Base-by-base conservation (phyloP, 805 yeast genomes). In the Candida coleopterorum region DNA sequence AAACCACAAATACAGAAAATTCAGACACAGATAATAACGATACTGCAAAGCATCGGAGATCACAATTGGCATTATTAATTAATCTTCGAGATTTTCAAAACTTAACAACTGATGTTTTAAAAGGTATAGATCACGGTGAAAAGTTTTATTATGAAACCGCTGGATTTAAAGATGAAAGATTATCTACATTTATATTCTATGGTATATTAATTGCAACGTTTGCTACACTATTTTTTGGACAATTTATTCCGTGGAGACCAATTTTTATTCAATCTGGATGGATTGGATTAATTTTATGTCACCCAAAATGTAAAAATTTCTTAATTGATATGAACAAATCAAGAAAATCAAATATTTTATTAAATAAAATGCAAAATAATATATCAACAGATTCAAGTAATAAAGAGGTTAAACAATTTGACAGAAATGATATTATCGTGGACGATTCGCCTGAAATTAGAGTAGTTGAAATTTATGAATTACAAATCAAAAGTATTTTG, bases 71-170 rank as follows among this genome's bases (percentile, higher is more conserved):
- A n/a, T 50, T 75, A 22, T 45, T 75, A 41, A 68, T 79, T 40
- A 85, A 81, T 46, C 69, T 85, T 79, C 69, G 85, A 39, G 90
- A 85, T 50, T 62, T 85, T 18, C 95, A 86, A 53, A 76, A 77
- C 42, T 56, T 77, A 24, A 74, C 85, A 12, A 64, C 81, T 0
- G 74, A 73, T 36, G 40, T 81, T 6, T 65, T 85, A 18, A 58
- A 64, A 11, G 50, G 68, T 0, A 59, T 76, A 35, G 79, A 79
- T 15, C 56, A 61, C 12, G 55, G 74, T 6, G 87, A 84, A 40
- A 60, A 60, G 24, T 70, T 78, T 37, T 63, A 79, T 47, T 72
- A 67, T 47, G 82, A 80, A 9, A 69, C 81, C 4, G 83, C 83
- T 20, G 82, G 82, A 8, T 86, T 86, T 51, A 70, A 68, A 44